Evolutionary conservation across 306 rosid species (phyloP), one percentile per base, ranked within the genome.

Genomic region (Cicer judaicum): DNA sequence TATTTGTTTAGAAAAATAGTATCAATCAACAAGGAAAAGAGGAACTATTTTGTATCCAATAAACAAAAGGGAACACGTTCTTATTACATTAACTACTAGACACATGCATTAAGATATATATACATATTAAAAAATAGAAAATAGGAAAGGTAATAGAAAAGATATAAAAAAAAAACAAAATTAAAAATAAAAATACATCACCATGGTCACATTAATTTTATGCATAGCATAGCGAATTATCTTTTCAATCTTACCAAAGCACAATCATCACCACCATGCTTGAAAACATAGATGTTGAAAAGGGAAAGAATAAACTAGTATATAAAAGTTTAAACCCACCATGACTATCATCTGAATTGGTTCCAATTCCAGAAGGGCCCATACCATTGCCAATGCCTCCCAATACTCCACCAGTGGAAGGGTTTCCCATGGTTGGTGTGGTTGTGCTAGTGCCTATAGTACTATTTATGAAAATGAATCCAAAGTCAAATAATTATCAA

Each of bases 381-480:
- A 84, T 68, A 8, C 93, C 89, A 0, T 41, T 73, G 21, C 91
- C 88, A 36, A 83, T 87, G 18, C 93, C 93, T 63, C 96, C 96
- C 2, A 86, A 57, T 8, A 83, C 91, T 36, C 92, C 92, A 0
- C 79, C 54, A 1, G 76, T 64, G 5, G 34, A 29, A 29, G 34
- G 5, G 34, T 29, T 29, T 29, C 80, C 39, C 0, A 80, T 57
- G 13, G 77, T 9, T 5, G 80, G 48, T 11, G 78, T 54, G 19
- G 63, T 64, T 43, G 85, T 53, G 5, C 56, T 71, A 0, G 85
- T 76, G 7, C 62, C 54, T 6, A 84, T 29, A 29, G 34, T 29
- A 29, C 34, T 29, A 3, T 29, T 29, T 29, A 29, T 3, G 0
- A 29, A 29, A 29, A 29, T 29, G 5, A 29, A 29, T 29, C 34